Evolutionary conservation across 2,329 filamentous ascomycete genomes (phyloP), one percentile per base, ranked within the genome.

Genomic region (Aspergillus sp.): DNA sequence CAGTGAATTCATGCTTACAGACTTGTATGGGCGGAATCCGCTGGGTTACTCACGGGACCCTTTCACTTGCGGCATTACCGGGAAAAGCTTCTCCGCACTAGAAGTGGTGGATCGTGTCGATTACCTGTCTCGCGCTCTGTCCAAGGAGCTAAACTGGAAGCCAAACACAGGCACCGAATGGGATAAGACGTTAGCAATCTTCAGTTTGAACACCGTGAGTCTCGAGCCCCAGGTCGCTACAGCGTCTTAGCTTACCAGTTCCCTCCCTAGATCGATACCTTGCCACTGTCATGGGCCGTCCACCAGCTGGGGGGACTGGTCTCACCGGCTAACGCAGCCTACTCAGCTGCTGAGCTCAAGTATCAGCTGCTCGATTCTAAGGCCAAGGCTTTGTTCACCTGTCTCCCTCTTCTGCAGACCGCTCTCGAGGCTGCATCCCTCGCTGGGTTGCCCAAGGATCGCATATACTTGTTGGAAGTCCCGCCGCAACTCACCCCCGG

Each of bases 101-200:
- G 85, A 94, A 67, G 83, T 91, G 48, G 84, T 83, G 54, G 81
- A 87, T 59, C 84, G 90, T 21, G 84, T 90, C 9, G 87, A 91
- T 28, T 81, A 79, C 56, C 81, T 95, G 21, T 84, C 91, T 15
- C 84, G 89, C 60, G 88, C 85, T 21, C 78, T 96, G 36, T 84
- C 85, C 43, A 87, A 90, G 72, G 86, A 91, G 64, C 83, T 95
- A 61, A 87, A 85, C 47, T 92, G 91, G 83, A 75, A 83, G 49
- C 86, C 89, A 7, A 88, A 91, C 66, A 75, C 86, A 59, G 91
- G 89, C 12, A 85, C 86, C 0, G 90, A 93, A 72, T 95, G 89
- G 89, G 91, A 95, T 69, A 92, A 92, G 74, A 89, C 93, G 23
- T 80, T 91, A 51, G 89, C 82, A 4, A 80, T 93, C 28, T 96